Evolutionary conservation across 257 asterid species (phyloP).

Genomic region (Nicotiana noctiflora): DNA sequence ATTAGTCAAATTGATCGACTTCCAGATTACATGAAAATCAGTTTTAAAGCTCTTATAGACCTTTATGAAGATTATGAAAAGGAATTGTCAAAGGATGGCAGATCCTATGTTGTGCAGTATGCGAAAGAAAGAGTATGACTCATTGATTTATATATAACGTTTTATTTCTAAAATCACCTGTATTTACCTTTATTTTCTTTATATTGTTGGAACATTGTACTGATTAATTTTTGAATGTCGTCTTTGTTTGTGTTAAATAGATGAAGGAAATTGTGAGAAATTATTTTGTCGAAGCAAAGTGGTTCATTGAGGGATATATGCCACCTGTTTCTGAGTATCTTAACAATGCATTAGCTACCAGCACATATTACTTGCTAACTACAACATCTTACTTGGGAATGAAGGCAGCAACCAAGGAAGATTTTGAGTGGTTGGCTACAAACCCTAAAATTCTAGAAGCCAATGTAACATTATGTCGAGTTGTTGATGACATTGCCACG

Average conservation of each 20-base stretch:
- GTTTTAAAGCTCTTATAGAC: background rate
- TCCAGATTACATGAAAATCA: background rate
- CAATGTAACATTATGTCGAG: background rate
- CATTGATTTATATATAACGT: background rate
- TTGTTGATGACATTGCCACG: slow-evolving; percentile 1
- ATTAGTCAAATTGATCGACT: background rate
- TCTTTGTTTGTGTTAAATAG: background rate
- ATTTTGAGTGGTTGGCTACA: slow-evolving; percentile 2
- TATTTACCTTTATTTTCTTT: background rate
- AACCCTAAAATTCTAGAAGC: slow-evolving; percentile 1
- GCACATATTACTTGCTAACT: background rate
- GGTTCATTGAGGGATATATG: background rate
- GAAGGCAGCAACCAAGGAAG: background rate
- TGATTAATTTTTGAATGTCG: slow-evolving; percentile 11
- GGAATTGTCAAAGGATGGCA: background rate
- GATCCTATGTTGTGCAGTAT: background rate
- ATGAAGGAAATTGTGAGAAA: background rate
- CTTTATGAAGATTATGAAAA: background rate
- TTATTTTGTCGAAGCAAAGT: background rate
- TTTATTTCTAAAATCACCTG: too few species aligned
- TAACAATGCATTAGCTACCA: background rate
- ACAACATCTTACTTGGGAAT: slow-evolving; percentile 35
- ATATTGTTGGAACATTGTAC: slow-evolving; percentile 18
- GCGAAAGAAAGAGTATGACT: background rate
- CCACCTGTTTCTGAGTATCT: background rate